Evolutionary conservation across 192 early-diverging fungal genomes (phyloP).

Genomic region (Podila epicladia): DNA sequence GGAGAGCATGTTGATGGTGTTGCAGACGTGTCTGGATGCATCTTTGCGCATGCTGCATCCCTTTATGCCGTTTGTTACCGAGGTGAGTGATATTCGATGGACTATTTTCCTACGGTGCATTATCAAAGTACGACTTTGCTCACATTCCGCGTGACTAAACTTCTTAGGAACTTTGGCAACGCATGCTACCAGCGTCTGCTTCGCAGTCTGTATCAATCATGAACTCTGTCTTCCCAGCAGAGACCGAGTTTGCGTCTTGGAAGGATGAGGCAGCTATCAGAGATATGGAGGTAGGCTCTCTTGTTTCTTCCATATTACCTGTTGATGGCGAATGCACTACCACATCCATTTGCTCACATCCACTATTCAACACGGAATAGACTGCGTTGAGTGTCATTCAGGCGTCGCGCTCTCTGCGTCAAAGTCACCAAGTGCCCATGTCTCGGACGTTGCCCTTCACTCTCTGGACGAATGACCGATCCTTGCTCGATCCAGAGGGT

Average conservation of each 20-base stretch:
- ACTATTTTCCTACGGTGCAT: not conserved
- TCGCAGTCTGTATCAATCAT: conserved; percentile 52
- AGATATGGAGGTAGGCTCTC: conserved; percentile 55
- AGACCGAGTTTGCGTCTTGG: conserved; percentile 27
- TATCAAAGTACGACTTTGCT: not conserved
- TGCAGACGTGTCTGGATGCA: conserved; percentile 79
- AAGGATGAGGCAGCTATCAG: conserved; percentile 54
- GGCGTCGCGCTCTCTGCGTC: conserved; percentile 62
- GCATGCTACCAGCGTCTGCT: conserved; percentile 14
- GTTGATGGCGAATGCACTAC: not conserved
- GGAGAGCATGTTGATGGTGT: conserved; percentile 54
- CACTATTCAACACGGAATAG: conserved; percentile 13
- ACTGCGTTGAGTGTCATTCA: conserved; percentile 57
- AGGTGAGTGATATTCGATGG: conserved; percentile 62
- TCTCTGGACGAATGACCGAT: conserved; percentile 51
- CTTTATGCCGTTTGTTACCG: conserved; percentile 98
- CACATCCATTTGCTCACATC: too few relatives aligned
- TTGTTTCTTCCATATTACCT: not conserved
- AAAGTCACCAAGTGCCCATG: conserved; percentile 59
- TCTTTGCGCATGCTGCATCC: conserved; percentile 90
- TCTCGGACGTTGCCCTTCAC: conserved; percentile 56
- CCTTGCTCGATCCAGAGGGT: conserved; percentile 34
- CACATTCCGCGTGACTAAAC: too few relatives aligned
- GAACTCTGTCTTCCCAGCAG: conserved; percentile 56
- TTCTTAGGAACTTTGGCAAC: conserved; percentile 67